Percentiles rank a stretch among this genome's conserved stretches.
These are phyloP conservation scores for Cyclaneusma minus DNA, from an alignment of 2,329 filamentous ascomycete species.

Conservation along the genomic window DNA sequence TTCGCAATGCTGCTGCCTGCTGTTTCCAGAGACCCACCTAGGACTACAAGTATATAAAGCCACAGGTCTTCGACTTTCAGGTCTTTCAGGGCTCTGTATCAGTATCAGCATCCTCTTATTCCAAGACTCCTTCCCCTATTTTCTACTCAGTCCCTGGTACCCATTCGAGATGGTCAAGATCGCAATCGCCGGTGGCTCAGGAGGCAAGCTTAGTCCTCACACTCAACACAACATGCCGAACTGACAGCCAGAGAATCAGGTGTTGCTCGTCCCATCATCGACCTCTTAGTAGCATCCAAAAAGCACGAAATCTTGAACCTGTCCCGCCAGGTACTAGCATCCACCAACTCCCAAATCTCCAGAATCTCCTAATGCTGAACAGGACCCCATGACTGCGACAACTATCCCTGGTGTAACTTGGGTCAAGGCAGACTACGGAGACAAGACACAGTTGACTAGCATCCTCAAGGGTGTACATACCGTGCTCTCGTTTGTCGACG, in stretches of 20 bases:
- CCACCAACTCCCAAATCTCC: neutral
- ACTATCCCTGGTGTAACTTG: slow-evolving; percentile 20
- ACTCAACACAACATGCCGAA: slow-evolving; percentile 1
- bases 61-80: too few relatives aligned
- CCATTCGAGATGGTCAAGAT: slow-evolving; percentile 25
- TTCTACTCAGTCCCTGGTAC: neutral
- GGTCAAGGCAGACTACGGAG: slow-evolving; percentile 27
- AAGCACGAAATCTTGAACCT: slow-evolving; percentile 38
- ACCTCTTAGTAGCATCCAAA: slow-evolving; percentile 27
- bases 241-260: slow-evolving; percentile 20
- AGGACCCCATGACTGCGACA: slow-evolving; percentile 11
- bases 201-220: slow-evolving; percentile 21
- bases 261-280: slow-evolving; percentile 35
- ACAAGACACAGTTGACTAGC: slow-evolving; percentile 21
- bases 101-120: too few relatives aligned
- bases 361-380: slow-evolving; percentile 4
- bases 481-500: slow-evolving; percentile 32
- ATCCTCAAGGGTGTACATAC: slow-evolving; percentile 32
- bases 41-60: too few relatives aligned
- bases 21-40: too few relatives aligned
- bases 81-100: too few relatives aligned
- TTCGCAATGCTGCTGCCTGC: too few relatives aligned
- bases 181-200: slow-evolving; percentile 27
- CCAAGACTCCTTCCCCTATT: too few relatives aligned
- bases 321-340: slow-evolving; percentile 24